Base-by-base conservation (phyloP, 192 early-diverging fungal species). In the Cladochytrium replicatum region DNA sequence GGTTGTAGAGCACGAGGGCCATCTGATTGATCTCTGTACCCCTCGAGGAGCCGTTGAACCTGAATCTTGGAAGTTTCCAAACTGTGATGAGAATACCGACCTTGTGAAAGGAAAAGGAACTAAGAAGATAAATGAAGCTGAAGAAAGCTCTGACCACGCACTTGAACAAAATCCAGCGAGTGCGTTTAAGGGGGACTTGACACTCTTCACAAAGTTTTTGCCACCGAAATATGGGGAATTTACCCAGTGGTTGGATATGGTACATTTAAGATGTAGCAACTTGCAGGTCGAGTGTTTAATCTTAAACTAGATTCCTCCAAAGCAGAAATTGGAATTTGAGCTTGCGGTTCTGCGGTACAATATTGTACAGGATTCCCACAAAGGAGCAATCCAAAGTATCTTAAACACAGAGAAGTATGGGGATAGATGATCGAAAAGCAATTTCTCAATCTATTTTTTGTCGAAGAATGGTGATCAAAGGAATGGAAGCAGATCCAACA, bases 21-120 rank as follows among this genome's bases (percentile, higher is more conserved):
- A 54, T 11, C 48, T 77, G 52, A 68, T 77, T 40, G 58, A 77
- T 17, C 46, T 74, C 27, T 73, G 69, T 41, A 72, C 69, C 17
- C 37, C 69, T 1, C 15, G 25, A 27, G 50, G 52, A 9, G 43
- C 55, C 25, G 46, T 73, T 2, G 53, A 54, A 19, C 38, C 69
- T 21, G 41, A 41, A 6, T 26, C 29, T 3, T 77, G 75, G 75
- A 47, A 32, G 7, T 25, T 73, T 17, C 31, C 66, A 15, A 34
- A 56, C 22, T 28, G 19, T 15, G 27, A 29, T 21, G 58, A 31
- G 2, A n/a, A n/a, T n/a, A n/a, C n/a, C n/a, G n/a, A n/a, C n/a
- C n/a, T 66, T 21, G 43, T 44, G 24, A 58, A 54, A 7, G 46
- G 30, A n/a, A 52, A 29, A 7, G 53, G 42, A 19, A 44, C 38